A percentile compares a stretch with the other conserved stretches of the same genome.
Evolutionary conservation across 1,284 basidiomycete species (phyloP).

Genomic region (Ustilago hordei): DNA sequence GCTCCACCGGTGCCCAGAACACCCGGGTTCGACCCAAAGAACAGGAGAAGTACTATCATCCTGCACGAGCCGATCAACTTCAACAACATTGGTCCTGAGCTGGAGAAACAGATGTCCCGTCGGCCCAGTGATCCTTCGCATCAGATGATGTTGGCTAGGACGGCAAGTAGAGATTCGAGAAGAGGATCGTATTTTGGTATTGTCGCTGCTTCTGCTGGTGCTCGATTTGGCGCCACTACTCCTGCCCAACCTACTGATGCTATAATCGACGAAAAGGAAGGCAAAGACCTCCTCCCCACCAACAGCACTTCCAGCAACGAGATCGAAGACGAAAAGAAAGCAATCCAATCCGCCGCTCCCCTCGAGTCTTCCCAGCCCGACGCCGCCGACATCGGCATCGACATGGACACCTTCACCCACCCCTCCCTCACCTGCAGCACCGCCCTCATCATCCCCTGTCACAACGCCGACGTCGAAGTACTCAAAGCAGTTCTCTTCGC

Average conservation of each 20-base stretch:
- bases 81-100: neutral
- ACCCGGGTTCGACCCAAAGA: slow-evolving; percentile 26
- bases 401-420: slow-evolving; percentile 31
- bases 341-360: neutral
- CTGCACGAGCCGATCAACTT: slow-evolving; percentile 30
- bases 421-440: slow-evolving; percentile 40
- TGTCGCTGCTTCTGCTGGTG: slow-evolving; percentile 28
- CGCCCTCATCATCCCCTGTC: slow-evolving; percentile 42
- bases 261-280: slow-evolving; percentile 11
- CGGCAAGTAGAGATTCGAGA: slow-evolving; percentile 27
- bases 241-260: neutral
- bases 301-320: slow-evolving; percentile 8
- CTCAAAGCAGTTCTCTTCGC: slow-evolving; percentile 42
- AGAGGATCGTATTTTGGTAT: slow-evolving; percentile 27
- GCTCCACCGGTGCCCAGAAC: slow-evolving; percentile 11
- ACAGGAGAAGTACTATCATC: slow-evolving; percentile 39
- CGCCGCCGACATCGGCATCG: slow-evolving; percentile 12
- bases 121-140: slow-evolving; percentile 22
- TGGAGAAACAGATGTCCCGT: slow-evolving; percentile 13
- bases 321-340: slow-evolving; percentile 23
- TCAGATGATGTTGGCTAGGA: slow-evolving; percentile 26
- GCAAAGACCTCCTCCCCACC: slow-evolving; percentile 5
- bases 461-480: slow-evolving; percentile 38
- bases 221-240: slow-evolving; percentile 12
- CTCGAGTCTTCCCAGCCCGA: neutral